These are phyloP conservation scores for Populus hybrid DNA, from an alignment of 441 rosid genomes.

Conservation along the genomic window DNA sequence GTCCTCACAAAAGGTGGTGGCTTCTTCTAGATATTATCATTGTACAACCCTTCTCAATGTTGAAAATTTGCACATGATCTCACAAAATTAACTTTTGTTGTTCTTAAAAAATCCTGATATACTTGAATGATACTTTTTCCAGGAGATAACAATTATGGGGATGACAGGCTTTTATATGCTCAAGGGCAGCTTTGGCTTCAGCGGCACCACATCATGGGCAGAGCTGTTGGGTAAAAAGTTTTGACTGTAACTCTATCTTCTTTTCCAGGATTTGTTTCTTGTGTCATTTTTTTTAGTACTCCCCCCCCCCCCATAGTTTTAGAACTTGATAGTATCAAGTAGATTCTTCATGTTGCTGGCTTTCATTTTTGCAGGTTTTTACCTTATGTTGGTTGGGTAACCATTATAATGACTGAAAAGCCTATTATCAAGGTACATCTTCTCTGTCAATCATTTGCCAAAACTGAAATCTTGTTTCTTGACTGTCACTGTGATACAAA, in stretches of 20 bases:
- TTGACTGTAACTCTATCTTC: not conserved
- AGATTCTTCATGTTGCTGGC: constrained; percentile 3
- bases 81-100: not conserved
- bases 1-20: constrained; percentile 86
- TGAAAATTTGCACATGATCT: not conserved
- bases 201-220: constrained; percentile 83
- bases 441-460: not conserved
- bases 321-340: not conserved
- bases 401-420: constrained; percentile 86
- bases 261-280: not conserved
- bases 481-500: not conserved
- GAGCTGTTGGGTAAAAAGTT: constrained; percentile 79
- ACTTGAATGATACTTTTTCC: not conserved
- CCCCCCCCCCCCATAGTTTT: not conserved
- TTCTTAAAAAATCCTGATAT: not conserved
- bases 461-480: not conserved
- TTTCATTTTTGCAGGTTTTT: constrained; percentile 51
- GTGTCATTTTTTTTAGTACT: not conserved
- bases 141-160: constrained; percentile 82
- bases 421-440: constrained; percentile 81
- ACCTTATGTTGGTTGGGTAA: constrained; percentile 95
- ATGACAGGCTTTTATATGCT: constrained; percentile 85
- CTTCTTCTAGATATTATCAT: constrained; percentile 10
- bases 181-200: constrained; percentile 90
- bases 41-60: not conserved